Conservation (phyloP, 2,329 filamentous ascomycete species). For the Aspergillus sp. region DNA sequence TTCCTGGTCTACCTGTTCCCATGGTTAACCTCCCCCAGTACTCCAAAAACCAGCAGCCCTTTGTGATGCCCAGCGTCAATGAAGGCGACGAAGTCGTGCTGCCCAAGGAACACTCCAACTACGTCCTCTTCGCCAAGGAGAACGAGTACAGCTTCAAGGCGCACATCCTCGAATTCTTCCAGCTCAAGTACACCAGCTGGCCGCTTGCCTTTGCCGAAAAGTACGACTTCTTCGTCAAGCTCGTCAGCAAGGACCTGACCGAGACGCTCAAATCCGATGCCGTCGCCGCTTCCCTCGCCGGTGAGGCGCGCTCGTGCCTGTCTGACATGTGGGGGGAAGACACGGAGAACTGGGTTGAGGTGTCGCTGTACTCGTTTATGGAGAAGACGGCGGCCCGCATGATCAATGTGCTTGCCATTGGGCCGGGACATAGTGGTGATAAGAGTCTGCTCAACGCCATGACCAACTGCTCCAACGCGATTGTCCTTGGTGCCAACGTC, state of each 20-base stretch:
- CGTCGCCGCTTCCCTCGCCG: conserved; percentile 17
- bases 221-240: conserved; percentile 22
- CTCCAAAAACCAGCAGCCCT: conserved; percentile 19
- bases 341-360: conserved; percentile 16
- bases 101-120: conserved; percentile 17
- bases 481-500: conserved; percentile 20
- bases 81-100: conserved; percentile 23
- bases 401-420: conserved; percentile 22
- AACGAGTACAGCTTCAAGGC: conserved; percentile 21
- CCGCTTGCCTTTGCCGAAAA: conserved; percentile 19
- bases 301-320: conserved; percentile 19
- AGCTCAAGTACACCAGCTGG: conserved; percentile 23
- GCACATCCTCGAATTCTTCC: conserved; percentile 20
- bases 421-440: conserved; percentile 15
- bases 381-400: conserved; percentile 18
- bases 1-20: no score
- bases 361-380: conserved; percentile 18
- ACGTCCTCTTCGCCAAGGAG: conserved; percentile 18
- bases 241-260: conserved; percentile 23
- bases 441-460: conserved; percentile 18
- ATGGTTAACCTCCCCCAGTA: conserved; percentile 13
- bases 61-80: conserved; percentile 23
- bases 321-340: conserved; percentile 20
- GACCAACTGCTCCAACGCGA: conserved; percentile 21
- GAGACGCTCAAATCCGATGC: conserved; percentile 17